phyloP scores from a whole-genome alignment of 352 stramenopile species.

The Blastocystis sp. region DNA sequence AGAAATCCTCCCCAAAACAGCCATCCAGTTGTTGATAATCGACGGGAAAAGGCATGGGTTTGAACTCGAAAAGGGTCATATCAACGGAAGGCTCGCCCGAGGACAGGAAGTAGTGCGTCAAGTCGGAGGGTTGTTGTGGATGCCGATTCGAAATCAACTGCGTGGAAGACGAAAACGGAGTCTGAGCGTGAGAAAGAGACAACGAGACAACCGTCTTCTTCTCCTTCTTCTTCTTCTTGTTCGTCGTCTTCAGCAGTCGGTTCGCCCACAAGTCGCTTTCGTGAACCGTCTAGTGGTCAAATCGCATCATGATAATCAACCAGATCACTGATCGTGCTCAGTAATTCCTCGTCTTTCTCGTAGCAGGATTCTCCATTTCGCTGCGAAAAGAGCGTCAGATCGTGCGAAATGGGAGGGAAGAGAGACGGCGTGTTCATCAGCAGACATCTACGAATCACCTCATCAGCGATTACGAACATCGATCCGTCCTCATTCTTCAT shows the following conservation, averaged over 20 bases:
- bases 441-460: neutral
- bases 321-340: constrained; percentile 23
- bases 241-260: neutral
- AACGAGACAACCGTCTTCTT: neutral
- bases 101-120: constrained; percentile 32
- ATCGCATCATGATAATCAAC: neutral
- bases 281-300: constrained; percentile 29
- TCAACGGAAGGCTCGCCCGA: constrained; percentile 29
- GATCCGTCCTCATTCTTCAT: neutral
- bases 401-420: constrained; percentile 24
- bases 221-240: neutral
- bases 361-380: neutral
- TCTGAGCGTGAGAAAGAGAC: neutral
- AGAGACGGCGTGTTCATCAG: constrained; percentile 18
- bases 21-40: neutral
- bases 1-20: neutral
- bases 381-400: constrained; percentile 21
- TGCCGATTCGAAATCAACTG: neutral
- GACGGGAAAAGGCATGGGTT: neutral
- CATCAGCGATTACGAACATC: neutral
- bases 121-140: neutral
- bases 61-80: constrained; percentile 55
- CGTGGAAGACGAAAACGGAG: neutral
- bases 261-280: constrained; percentile 10
- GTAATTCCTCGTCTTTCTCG: neutral